Base-by-base conservation (phyloP, 108 stramenopile species). In the Parietichytrium sp. region DNA sequence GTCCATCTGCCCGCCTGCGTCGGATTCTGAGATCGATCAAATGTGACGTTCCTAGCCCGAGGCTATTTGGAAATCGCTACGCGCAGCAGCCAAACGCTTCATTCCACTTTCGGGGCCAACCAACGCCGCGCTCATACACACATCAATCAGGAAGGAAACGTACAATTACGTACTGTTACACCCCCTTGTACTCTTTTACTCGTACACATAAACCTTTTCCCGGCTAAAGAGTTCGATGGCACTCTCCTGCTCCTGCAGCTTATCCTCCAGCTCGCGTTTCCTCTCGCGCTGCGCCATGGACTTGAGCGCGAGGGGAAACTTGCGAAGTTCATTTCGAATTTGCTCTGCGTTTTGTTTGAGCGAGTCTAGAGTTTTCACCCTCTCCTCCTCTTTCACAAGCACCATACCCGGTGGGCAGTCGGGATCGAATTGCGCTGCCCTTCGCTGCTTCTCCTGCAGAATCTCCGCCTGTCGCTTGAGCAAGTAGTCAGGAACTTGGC, bases 391-490 rank as follows among this genome's bases (percentile, higher is more conserved):
- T 8, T 72, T 42, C 61, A 72, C 45, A 42, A 10, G 61, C 15
- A 38, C 61, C 61, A 72, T 72, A 6, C 61, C 61, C 23, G 61
- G 61, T 25, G 61, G 61, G 61, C 61, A 72, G 33, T 42, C 61
- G 20, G 38, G 23, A 13, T 16, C 61, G 45, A n/a, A 33, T 6
- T 45, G 61, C 42, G 36, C 61, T 31, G 61, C 61, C 23, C 61
- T 33, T 7, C 42, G 61, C 16, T 33, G 38, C 45, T 72, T 42
- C 10, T 33, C 61, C 33, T 72, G 61, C 29, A 72, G 20, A 3
- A 72, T 7, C 33, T 72, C 61, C 6, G 61, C 61, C 20, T 72
- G 61, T n/a, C 61, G 61, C 42, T 72, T 72, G 2, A 72, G 61
- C 33, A 72, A 2, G 33, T 72, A 72, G 8, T 33, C 45, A 12